Evolutionary conservation across 805 yeast species (phyloP).

Genomic region (Candida michaelii): DNA sequence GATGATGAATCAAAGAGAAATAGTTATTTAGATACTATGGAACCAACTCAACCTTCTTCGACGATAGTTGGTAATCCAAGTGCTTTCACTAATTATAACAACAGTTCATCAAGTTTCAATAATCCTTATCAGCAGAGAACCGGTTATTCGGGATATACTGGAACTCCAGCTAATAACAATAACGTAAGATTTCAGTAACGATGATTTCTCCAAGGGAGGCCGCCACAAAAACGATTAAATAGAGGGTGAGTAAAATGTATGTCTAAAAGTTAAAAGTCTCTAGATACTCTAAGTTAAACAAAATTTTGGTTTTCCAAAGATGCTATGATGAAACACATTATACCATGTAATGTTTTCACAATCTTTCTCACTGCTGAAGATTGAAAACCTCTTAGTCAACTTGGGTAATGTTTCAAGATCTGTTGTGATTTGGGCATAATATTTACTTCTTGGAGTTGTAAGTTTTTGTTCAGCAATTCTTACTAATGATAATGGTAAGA

Average conservation of each 20-base stretch:
- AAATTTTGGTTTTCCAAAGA: constrained; percentile 48
- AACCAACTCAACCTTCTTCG: constrained; percentile 44
- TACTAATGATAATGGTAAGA: constrained; percentile 22
- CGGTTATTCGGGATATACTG: constrained; percentile 8
- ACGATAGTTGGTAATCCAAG: constrained; percentile 44
- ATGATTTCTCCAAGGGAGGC: too few relatives aligned
- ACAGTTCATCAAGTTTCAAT: constrained; percentile 15
- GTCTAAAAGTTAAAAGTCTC: not conserved
- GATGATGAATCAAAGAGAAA: constrained; percentile 24
- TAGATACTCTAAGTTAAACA: constrained; percentile 18
- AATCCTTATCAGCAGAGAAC: constrained; percentile 19
- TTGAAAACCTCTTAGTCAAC: constrained; percentile 13
- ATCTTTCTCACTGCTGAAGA: constrained; percentile 23
- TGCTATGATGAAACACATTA: constrained; percentile 49
- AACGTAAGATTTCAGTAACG: constrained; percentile 15
- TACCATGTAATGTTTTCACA: constrained; percentile 55
- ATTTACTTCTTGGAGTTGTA: constrained; percentile 18
- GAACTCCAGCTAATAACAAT: constrained; percentile 10
- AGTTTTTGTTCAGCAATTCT: constrained; percentile 14
- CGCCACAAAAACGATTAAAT: not conserved
- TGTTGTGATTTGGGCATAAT: constrained; percentile 19
- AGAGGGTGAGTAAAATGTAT: not conserved
- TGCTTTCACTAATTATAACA: constrained; percentile 10
- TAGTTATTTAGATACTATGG: constrained; percentile 25
- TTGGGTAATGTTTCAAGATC: not conserved